Percentiles rank a stretch among this genome's conserved stretches.
Conservation (phyloP, 2,329 filamentous ascomycete species). For the Colletotrichum costaricense region DNA sequence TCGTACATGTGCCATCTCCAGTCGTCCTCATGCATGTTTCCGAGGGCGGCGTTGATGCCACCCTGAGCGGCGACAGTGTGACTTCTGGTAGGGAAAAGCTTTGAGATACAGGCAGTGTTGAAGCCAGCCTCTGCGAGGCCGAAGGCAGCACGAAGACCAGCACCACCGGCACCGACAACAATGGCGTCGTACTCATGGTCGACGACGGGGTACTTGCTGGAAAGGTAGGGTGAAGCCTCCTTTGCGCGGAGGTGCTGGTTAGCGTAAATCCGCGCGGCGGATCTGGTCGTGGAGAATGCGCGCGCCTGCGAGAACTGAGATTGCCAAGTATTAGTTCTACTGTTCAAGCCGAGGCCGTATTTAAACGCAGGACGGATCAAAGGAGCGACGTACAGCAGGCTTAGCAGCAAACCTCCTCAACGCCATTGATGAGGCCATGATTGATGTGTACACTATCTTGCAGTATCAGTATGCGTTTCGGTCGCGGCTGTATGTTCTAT, state of each 20-base stretch:
- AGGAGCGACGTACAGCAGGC: slow-evolving; percentile 62
- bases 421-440: slow-evolving; percentile 73
- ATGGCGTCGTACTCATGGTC: slow-evolving; percentile 99
- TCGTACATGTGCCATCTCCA: slow-evolving; percentile 99
- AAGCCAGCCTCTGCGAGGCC: slow-evolving; percentile 89
- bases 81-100: slow-evolving; percentile 87
- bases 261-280: slow-evolving; percentile 86
- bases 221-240: slow-evolving; percentile 89
- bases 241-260: slow-evolving; percentile 90
- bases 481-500: neutral
- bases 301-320: slow-evolving; percentile 75
- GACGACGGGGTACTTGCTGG: slow-evolving; percentile 93
- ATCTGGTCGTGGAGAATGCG: slow-evolving; percentile 88
- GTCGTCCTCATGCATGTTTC: slow-evolving; percentile 98
- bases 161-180: slow-evolving; percentile 87
- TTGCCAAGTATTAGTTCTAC: slow-evolving; percentile 1
- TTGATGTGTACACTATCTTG: slow-evolving; percentile 37
- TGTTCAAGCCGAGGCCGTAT: neutral
- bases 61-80: slow-evolving; percentile 87
- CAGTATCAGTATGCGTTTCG: slow-evolving; percentile 6
- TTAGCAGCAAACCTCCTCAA: slow-evolving; percentile 69
- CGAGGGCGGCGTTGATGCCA: slow-evolving; percentile 88
- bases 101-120: slow-evolving; percentile 89
- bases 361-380: slow-evolving; percentile 3
- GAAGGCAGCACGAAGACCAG: slow-evolving; percentile 85